Evolutionary conservation across 2,329 filamentous ascomycete genomes (phyloP).

Genomic region (Exophiala alcalophila): DNA sequence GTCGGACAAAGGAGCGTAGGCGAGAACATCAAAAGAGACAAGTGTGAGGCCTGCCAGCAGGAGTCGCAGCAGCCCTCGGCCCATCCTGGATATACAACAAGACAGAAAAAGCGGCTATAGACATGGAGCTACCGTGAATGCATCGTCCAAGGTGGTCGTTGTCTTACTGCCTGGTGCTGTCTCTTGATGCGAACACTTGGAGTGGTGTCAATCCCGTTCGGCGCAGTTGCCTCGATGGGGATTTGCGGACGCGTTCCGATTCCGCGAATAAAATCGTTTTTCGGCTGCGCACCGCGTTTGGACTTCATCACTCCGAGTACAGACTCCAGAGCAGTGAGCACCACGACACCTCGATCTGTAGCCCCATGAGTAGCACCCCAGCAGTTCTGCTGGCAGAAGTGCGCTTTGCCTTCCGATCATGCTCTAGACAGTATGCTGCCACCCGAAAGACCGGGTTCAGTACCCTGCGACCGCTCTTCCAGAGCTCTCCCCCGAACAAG

Average conservation of each 20-base stretch:
- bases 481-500: constrained; percentile 6
- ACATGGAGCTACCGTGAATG: no score
- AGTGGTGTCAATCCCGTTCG: constrained; percentile 1
- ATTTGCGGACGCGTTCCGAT: constrained; percentile 3
- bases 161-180: no score
- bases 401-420: constrained; percentile 24
- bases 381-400: constrained; percentile 23
- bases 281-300: background rate
- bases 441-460: constrained; percentile 21
- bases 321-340: no score
- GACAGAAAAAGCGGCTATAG: no score
- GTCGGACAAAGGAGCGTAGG: constrained; percentile 68
- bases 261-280: no score
- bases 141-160: no score
- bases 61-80: no score
- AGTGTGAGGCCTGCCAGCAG: no score
- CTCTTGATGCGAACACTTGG: no score
- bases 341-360: constrained; percentile 1
- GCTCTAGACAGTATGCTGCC: constrained; percentile 21
- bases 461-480: constrained; percentile 15
- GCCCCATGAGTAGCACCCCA: constrained; percentile 18
- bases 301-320: background rate
- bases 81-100: no score
- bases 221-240: constrained; percentile 19
- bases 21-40: constrained; percentile 30